Evolutionary conservation across 805 yeast species (phyloP).

Genomic region (Tetrapisispora arboricola): DNA sequence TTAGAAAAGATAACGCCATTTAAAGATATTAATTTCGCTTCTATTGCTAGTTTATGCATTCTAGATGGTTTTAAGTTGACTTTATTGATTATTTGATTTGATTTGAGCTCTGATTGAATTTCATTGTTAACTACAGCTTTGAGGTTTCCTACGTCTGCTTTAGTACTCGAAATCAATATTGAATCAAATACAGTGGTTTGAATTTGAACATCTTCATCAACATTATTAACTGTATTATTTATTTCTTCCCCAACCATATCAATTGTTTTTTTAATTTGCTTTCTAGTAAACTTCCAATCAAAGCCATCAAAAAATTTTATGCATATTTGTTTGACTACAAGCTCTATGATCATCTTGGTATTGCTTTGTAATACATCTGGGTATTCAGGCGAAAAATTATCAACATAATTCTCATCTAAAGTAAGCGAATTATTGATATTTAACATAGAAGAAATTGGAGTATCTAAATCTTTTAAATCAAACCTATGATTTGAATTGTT

Average conservation of each 20-base stretch:
- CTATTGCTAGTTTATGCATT: slow-evolving; percentile 47
- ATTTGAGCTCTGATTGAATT: slow-evolving; percentile 30
- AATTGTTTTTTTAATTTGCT: slow-evolving; percentile 54
- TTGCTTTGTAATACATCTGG: too few species aligned
- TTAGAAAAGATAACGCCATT: background rate
- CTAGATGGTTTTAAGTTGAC: slow-evolving; percentile 57
- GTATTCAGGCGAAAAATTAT: slow-evolving; percentile 2
- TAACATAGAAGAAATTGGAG: background rate
- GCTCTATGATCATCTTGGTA: background rate
- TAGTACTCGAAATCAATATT: slow-evolving; percentile 55
- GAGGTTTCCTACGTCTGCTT: slow-evolving; percentile 36
- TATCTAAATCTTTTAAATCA: background rate
- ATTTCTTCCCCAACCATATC: slow-evolving; percentile 44
- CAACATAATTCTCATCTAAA: slow-evolving; percentile 13
- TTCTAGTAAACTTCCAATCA: slow-evolving; percentile 78
- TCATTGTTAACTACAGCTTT: slow-evolving; percentile 46
- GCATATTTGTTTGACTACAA: slow-evolving; percentile 30
- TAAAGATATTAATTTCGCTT: slow-evolving; percentile 33
- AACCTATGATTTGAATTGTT: background rate
- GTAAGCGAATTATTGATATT: slow-evolving; percentile 1
- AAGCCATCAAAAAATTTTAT: slow-evolving; percentile 75
- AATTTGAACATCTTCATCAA: slow-evolving; percentile 5
- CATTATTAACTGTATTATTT: slow-evolving; percentile 7
- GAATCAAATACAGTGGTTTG: slow-evolving; percentile 47
- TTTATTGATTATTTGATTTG: slow-evolving; percentile 27